phyloP scores from a whole-genome alignment of 2,329 filamentous ascomycete species.

The Paecilomyces niveus region DNA sequence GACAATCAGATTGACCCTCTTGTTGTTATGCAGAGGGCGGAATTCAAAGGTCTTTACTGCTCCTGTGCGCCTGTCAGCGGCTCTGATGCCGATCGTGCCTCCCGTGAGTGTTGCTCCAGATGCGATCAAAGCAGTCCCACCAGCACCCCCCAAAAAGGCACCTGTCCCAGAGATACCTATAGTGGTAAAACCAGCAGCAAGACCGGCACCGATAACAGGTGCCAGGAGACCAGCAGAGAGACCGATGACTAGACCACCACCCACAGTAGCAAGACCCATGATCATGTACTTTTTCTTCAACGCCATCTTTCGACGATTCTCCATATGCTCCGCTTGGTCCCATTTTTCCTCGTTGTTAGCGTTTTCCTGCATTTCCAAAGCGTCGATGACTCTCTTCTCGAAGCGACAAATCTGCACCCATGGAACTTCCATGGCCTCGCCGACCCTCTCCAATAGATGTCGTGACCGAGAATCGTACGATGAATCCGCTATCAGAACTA shows the following conservation, averaged over 20 bases:
- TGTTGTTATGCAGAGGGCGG: conserved; percentile 93
- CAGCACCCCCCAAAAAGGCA: conserved; percentile 82
- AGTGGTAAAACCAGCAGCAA: conserved; percentile 90
- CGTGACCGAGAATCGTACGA: conserved; percentile 86
- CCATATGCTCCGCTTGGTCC: conserved; percentile 95
- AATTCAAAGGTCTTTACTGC: conserved; percentile 97
- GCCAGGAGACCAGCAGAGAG: conserved; percentile 86
- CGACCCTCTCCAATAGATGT: conserved; percentile 74
- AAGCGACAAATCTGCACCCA: conserved; percentile 95
- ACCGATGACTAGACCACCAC: conserved; percentile 89
- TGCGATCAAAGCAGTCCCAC: conserved; percentile 89
- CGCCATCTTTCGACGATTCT: conserved; percentile 71
- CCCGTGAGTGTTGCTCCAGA: conserved; percentile 81
- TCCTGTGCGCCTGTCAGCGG: conserved; percentile 80
- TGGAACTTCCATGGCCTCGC: conserved; percentile 67
- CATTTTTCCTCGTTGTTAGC: conserved; percentile 87
- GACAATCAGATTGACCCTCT: conserved; percentile 89
- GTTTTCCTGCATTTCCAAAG: conserved; percentile 93
- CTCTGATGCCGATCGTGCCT: conserved; percentile 75
- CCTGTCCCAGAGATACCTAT: conserved; percentile 87
- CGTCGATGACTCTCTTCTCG: conserved; percentile 94
- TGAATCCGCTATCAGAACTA: conserved; percentile 93
- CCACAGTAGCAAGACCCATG: conserved; percentile 95
- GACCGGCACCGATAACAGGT: conserved; percentile 85
- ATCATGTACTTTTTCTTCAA: conserved; percentile 80